Percentiles rank a stretch among this genome's conserved stretches.
Conservation (phyloP, 768 basidiomycete species). For the Scleroderma citrinum region DNA sequence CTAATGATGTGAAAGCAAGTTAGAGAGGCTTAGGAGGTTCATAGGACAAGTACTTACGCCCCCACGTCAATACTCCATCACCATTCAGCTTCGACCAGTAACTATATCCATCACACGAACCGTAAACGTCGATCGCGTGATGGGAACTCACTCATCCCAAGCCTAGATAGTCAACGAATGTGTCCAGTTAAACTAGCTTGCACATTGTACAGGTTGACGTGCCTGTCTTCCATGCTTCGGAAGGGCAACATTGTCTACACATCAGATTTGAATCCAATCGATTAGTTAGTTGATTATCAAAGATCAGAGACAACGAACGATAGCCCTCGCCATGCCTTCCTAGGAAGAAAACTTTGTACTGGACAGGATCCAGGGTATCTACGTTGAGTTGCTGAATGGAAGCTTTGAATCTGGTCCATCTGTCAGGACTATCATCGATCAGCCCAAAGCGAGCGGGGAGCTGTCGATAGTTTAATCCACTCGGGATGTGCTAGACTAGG, state of each 20-base stretch:
- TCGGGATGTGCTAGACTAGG: not conserved
- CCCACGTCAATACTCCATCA: constrained; percentile 66
- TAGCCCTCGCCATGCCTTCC: constrained; percentile 70
- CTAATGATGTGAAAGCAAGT: constrained; percentile 25
- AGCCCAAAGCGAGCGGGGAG: constrained; percentile 55
- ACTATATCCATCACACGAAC: constrained; percentile 27
- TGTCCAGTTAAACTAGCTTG: not conserved
- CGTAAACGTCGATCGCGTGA: not conserved
- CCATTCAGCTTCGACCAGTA: constrained; percentile 59
- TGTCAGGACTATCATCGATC: constrained; percentile 39
- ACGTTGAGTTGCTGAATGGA: constrained; percentile 45
- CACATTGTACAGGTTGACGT: not conserved
- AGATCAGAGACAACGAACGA: constrained; percentile 40
- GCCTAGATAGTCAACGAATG: constrained; percentile 22
- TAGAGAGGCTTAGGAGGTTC: not conserved
- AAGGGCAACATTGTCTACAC: constrained; percentile 64
- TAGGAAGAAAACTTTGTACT: constrained; percentile 61
- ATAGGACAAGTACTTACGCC: constrained; percentile 45
- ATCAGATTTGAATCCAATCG: too few relatives aligned
- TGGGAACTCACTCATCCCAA: constrained; percentile 53
- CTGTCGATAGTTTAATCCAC: constrained; percentile 26
- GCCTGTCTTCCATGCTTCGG: constrained; percentile 56
- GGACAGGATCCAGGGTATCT: constrained; percentile 29
- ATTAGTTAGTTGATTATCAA: constrained; percentile 52
- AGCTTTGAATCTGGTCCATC: constrained; percentile 44